phyloP scores from a whole-genome alignment of 257 asterid genomes.

The Ophiorrhiza pumila region DNA sequence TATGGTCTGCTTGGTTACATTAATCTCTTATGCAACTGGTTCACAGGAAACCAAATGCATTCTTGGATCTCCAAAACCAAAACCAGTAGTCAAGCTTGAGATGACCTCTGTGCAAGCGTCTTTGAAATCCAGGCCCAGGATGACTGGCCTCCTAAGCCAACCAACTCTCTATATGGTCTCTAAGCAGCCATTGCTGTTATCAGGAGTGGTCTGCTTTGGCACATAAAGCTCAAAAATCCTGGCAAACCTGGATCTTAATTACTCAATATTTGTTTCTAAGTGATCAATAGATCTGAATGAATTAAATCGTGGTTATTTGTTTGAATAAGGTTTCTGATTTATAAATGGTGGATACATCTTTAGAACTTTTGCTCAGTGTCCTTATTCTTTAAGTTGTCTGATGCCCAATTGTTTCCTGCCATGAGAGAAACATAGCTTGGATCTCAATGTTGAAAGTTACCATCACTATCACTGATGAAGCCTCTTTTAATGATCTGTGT shows the following conservation, averaged over 20 bases:
- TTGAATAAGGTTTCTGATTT: background rate
- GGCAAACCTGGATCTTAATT: conserved; percentile 29
- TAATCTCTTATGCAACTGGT: conserved; percentile 37
- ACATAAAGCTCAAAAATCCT: conserved; percentile 39
- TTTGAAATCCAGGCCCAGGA: conserved; percentile 32
- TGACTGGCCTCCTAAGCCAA: conserved; percentile 31
- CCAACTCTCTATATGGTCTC: conserved; percentile 33
- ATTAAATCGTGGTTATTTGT: background rate
- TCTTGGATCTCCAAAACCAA: conserved; percentile 52
- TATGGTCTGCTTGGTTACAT: conserved; percentile 13
- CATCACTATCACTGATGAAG: background rate
- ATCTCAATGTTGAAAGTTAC: background rate
- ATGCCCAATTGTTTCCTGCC: background rate
- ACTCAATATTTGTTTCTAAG: conserved; percentile 12
- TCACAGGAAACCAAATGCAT: conserved; percentile 65
- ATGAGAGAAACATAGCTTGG: background rate
- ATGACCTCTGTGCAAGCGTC: conserved; percentile 33
- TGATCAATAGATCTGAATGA: background rate
- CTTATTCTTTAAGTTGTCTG: background rate
- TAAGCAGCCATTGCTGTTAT: conserved; percentile 34
- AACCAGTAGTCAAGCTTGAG: conserved; percentile 49
- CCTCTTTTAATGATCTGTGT: background rate
- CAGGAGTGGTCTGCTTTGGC: conserved; percentile 47
- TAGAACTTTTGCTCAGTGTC: background rate
- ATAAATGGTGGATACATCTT: background rate